These are phyloP conservation scores for Quercus agrifolia DNA, from an alignment of 306 rosid species.

Conservation along the genomic window DNA sequence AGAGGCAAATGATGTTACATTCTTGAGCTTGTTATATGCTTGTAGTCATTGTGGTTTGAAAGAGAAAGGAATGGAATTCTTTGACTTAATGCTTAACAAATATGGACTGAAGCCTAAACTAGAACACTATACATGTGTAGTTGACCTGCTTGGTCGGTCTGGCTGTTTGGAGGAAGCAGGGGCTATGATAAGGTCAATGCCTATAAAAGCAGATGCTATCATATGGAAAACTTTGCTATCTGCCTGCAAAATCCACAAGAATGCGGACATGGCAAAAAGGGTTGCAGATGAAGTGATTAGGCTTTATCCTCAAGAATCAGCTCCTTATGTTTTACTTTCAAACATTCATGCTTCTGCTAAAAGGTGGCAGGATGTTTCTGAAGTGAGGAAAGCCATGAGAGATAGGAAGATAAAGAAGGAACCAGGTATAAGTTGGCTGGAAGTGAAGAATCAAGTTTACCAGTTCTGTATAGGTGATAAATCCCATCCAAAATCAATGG, in stretches of 20 bases:
- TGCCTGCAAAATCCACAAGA: slow-evolving; percentile 85
- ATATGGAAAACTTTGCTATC: slow-evolving; percentile 88
- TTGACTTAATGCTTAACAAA: slow-evolving; percentile 63
- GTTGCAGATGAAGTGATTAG: slow-evolving; percentile 69
- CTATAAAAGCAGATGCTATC: slow-evolving; percentile 67
- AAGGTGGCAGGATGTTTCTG: slow-evolving; percentile 80
- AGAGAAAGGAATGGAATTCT: slow-evolving; percentile 66
- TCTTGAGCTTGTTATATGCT: slow-evolving; percentile 87
- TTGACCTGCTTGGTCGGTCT: slow-evolving; percentile 77
- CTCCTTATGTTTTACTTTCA: slow-evolving; percentile 75
- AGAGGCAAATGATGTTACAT: slow-evolving; percentile 76
- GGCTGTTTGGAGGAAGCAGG: slow-evolving; percentile 84
- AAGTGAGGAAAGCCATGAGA: slow-evolving; percentile 70
- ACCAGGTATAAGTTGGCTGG: slow-evolving; percentile 87
- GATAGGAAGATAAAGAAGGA: slow-evolving; percentile 67
- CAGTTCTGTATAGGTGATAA: slow-evolving; percentile 59
- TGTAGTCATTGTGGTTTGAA: slow-evolving; percentile 85
- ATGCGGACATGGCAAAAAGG: slow-evolving; percentile 64
- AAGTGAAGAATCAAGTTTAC: slow-evolving; percentile 69
- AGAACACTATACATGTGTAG: slow-evolving; percentile 86
- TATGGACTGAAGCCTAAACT: slow-evolving; percentile 59
- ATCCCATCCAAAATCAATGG: slow-evolving; percentile 47
- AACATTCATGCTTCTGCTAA: slow-evolving; percentile 73
- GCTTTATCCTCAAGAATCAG: slow-evolving; percentile 73
- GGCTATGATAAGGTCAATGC: slow-evolving; percentile 76